Percentiles rank a stretch among this genome's conserved stretches.
These are phyloP conservation scores for Crithidia bombi DNA, from an alignment of 208 protist genomes.

Conservation along the genomic window DNA sequence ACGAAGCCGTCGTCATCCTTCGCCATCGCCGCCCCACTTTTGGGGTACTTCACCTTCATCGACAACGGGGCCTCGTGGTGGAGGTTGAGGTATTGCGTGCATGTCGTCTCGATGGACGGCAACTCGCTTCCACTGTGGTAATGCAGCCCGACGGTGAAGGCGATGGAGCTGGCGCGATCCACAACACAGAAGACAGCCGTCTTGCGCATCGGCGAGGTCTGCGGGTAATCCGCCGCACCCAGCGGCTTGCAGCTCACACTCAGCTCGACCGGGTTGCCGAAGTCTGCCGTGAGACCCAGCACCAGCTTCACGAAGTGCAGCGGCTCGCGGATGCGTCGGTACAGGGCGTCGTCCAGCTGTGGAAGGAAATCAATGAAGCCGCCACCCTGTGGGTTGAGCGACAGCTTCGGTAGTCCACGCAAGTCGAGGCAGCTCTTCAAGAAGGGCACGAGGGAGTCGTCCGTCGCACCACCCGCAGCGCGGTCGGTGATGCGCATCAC, in stretches of 20 bases:
- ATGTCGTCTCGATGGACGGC: conserved; percentile 45
- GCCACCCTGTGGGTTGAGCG: conserved; percentile 14
- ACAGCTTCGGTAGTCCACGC: conserved; percentile 31
- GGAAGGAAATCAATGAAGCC: conserved; percentile 50
- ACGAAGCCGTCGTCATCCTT: conserved; percentile 41
- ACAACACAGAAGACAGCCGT: conserved; percentile 49
- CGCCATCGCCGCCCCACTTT: conserved; percentile 19
- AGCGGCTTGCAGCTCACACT: conserved; percentile 22
- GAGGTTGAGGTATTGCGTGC: conserved; percentile 38
- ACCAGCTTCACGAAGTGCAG: conserved; percentile 54
- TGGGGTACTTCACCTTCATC: conserved; percentile 39
- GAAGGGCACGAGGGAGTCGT: conserved; percentile 26
- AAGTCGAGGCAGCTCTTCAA: conserved; percentile 45
- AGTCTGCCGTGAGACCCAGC: conserved; percentile 30
- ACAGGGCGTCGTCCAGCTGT: conserved; percentile 40
- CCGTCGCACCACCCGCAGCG: not conserved
- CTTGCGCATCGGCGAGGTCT: not conserved
- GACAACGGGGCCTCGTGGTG: conserved; percentile 24
- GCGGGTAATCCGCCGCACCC: not conserved
- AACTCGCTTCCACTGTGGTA: conserved; percentile 46
- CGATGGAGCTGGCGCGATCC: conserved; percentile 33
- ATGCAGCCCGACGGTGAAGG: conserved; percentile 55
- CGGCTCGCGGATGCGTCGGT: conserved; percentile 40
- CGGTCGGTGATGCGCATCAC: conserved; percentile 30
- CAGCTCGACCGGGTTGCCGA: conserved; percentile 48